Percentiles rank a stretch among this genome's conserved stretches.
Conservation (phyloP, 805 yeast species). For the Alloascoidea africana region DNA sequence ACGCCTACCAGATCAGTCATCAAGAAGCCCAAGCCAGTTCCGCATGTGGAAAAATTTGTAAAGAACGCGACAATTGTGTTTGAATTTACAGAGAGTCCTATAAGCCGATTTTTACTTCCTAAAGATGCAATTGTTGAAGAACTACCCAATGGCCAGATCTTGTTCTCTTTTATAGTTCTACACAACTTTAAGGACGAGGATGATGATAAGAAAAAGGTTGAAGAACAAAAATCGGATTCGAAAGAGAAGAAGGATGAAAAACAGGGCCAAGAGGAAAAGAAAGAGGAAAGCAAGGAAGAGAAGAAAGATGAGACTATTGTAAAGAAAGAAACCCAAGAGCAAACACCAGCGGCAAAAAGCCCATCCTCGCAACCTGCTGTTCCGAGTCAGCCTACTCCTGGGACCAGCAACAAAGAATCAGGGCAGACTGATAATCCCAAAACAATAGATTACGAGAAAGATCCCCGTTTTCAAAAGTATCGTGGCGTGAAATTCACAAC, state of each 20-base stretch:
- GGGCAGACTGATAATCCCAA: conserved; percentile 3
- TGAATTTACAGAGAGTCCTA: conserved; percentile 72
- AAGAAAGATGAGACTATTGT: conserved; percentile 10
- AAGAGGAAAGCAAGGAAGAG: conserved; percentile 11
- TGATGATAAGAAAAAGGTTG: conserved; percentile 11
- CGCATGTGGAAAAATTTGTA: conserved; percentile 36
- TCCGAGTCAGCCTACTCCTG: conserved; percentile 5
- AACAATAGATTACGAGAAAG: conserved; percentile 7
- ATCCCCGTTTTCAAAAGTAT: conserved; percentile 6
- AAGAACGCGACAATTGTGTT: conserved; percentile 61
- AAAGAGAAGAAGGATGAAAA: conserved; percentile 14
- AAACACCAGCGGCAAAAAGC: conserved; percentile 2
- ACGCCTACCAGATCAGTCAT: conserved; percentile 3
- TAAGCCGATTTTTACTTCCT: conserved; percentile 62
- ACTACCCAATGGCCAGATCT: conserved; percentile 18
- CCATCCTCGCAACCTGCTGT: conserved; percentile 4
- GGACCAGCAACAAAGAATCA: conserved; percentile 5
- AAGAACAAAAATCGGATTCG: conserved; percentile 10
- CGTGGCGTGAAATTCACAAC: conserved; percentile 28
- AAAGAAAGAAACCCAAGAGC: conserved; percentile 10
- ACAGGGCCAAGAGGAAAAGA: conserved; percentile 15
- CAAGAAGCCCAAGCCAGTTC: conserved; percentile 6
- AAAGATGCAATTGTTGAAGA: conserved; percentile 63
- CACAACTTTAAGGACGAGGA: conserved; percentile 9
- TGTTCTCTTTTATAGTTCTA: conserved; percentile 23